These are phyloP conservation scores for Melanogaster broomeanus DNA, from an alignment of 768 basidiomycete genomes.

Conservation along the genomic window DNA sequence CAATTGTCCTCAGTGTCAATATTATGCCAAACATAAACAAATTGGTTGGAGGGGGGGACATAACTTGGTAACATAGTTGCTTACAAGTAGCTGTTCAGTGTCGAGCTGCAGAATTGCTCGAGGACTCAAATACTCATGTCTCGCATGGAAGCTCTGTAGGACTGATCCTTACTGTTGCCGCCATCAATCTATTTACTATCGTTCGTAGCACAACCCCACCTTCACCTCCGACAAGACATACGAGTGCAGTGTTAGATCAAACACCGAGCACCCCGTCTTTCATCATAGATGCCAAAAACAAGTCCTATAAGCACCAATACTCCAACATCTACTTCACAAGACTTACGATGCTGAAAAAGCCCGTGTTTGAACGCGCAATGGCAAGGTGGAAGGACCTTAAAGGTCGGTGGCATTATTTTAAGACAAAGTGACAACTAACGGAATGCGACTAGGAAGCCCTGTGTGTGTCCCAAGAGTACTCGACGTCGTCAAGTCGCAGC, in stretches of 20 bases:
- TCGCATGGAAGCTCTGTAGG: constrained; percentile 2
- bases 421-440: constrained; percentile 5
- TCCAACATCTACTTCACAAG: constrained; percentile 72
- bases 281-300: constrained; percentile 42
- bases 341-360: constrained; percentile 47
- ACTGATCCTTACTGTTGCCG: background rate
- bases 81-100: no score
- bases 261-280: constrained; percentile 39
- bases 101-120: background rate
- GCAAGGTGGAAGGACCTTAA: constrained; percentile 51
- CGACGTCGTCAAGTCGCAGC: constrained; percentile 79
- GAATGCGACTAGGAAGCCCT: constrained; percentile 55
- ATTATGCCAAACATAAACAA: no score
- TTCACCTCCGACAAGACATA: constrained; percentile 24
- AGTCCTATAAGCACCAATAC: constrained; percentile 68
- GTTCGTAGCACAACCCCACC: constrained; percentile 22
- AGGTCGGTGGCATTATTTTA: constrained; percentile 29
- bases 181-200: background rate
- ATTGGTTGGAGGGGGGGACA: no score
- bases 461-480: constrained; percentile 76
- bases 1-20: no score
- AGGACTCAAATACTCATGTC: background rate
- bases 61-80: no score
- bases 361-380: constrained; percentile 50
- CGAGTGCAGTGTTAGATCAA: constrained; percentile 32